Evolutionary conservation across 768 basidiomycete species (phyloP), one percentile per base, ranked within the genome.

Genomic region (Suillus occidentalis): DNA sequence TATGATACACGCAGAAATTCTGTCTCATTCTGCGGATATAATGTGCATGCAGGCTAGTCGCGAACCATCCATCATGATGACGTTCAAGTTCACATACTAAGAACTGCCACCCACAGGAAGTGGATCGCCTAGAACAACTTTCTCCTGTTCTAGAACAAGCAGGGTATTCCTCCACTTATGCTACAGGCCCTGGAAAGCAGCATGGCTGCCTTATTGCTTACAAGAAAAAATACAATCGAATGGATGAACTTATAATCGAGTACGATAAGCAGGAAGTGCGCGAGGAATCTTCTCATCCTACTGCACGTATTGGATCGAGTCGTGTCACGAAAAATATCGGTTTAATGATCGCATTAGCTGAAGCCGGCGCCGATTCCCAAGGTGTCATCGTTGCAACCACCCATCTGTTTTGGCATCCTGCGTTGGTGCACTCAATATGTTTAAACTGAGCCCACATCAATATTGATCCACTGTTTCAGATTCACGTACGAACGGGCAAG

Each of bases 391-490:
- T 96, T 16, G 93, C 87, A 3, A 97, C 96, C 1, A 95, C 95
- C 0, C 96, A 98, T 79, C 80, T 97, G 28, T 98, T 97, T 76
- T 98, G 96, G 96, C 95, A 97, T 77, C 95, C 95, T 6, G 85
- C 83, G 88, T 94, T 76, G 64, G 85, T 79, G 36, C 25, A 56
- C 16, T 25, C n/a, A 18, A 60, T 22, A 47, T 20, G 39, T 63
- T 25, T 34, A 42, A 47, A 55, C 40, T 28, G 25, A 50, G 7
- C 22, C 7, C 28, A 37, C 2, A 39, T 45, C 56, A 6, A 65
- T 14, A 31, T 55, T 56, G 3, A 63, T 25, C 6, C 9, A 20
- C 13, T 25, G 53, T 42, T 63, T 34, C 43, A 70, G 67, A 61
- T 70, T 91, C 72, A 84, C 85, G 0, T 98, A 97, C 72, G 96